Percentiles rank a stretch among this genome's conserved stretches.
Conservation (phyloP, 106 monocot genomes). For the Xerophyta viscosa region DNA sequence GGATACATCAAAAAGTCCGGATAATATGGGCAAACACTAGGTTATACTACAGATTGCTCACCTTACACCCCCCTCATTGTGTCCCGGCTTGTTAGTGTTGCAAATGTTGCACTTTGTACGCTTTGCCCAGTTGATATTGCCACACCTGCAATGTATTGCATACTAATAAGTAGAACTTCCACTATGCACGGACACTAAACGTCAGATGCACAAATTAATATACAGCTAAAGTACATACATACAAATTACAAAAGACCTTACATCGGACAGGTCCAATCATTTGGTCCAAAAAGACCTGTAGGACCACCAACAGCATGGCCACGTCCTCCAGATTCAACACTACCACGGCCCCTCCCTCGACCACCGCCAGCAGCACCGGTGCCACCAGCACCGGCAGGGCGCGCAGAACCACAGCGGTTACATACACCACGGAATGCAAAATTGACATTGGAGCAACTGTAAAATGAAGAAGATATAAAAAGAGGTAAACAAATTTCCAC, state of each 20-base stretch:
- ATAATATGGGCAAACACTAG: too few species aligned
- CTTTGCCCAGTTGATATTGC: conserved; percentile 99
- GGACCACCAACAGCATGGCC: conserved; percentile 54
- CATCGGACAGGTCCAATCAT: conserved; percentile 99
- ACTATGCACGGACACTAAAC: too few species aligned
- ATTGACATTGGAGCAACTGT: conserved; percentile 95
- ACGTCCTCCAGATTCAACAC: conserved; percentile 38
- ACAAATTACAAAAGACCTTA: conserved; percentile 22
- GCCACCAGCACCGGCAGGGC: conserved; percentile 90
- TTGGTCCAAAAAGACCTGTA: conserved; percentile 95
- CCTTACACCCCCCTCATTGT: conserved; percentile 98
- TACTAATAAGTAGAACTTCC: too few species aligned
- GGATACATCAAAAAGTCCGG: too few species aligned
- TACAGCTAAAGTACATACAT: too few species aligned
- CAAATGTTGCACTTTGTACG: conserved; percentile 94
- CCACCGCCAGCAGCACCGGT: conserved; percentile 45
- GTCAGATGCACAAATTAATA: too few species aligned
- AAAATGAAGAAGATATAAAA: conserved; percentile 16
- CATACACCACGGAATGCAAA: conserved; percentile 99
- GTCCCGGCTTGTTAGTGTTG: conserved; percentile 98
- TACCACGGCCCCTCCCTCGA: conserved; percentile 60
- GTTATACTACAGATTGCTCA: conserved; percentile 19
- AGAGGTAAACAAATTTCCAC: neutral
- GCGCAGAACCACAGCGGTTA: conserved; percentile 92
- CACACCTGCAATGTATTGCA: conserved; percentile 99